A percentile compares a stretch with the other conserved stretches of the same genome.
These are phyloP conservation scores for Globisporangium emineosum DNA, from an alignment of 352 stramenopile genomes.

Conservation along the genomic window DNA sequence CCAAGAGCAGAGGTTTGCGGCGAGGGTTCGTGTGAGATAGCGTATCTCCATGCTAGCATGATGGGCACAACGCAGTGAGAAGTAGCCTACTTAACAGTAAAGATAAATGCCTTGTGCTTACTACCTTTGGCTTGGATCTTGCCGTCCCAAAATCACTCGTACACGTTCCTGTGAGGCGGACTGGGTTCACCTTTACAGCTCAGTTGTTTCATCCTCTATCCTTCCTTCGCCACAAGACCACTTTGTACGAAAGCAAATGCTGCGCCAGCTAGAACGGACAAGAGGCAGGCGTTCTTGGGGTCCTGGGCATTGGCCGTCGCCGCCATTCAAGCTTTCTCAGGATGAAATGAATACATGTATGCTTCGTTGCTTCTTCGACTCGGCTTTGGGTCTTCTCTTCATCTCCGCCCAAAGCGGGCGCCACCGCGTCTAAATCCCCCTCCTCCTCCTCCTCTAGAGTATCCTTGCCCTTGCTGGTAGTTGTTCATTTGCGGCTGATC, in stretches of 20 bases:
- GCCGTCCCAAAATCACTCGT: no score
- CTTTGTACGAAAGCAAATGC: not conserved
- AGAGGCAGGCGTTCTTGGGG: not conserved
- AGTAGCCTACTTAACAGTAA: no score
- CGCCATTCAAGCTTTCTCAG: not conserved
- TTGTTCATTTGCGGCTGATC: constrained; percentile 5
- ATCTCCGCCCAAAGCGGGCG: constrained; percentile 25
- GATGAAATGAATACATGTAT: constrained; percentile 1
- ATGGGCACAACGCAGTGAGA: no score
- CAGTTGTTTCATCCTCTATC: not conserved
- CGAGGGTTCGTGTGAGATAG: not conserved
- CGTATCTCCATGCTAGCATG: not conserved
- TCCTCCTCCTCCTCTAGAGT: constrained; percentile 21
- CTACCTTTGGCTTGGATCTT: no score
- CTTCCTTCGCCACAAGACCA: not conserved
- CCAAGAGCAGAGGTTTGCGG: not conserved
- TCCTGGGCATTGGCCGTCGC: not conserved
- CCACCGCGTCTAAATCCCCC: constrained; percentile 20
- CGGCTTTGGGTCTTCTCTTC: constrained; percentile 7
- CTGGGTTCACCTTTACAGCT: not conserved
- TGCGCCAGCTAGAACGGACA: not conserved
- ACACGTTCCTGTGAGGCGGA: not conserved
- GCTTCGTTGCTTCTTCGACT: constrained; percentile 1
- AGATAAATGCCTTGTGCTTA: no score
- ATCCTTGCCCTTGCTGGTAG: constrained; percentile 21